These are phyloP conservation scores for Lecanoromycetidae sp. DNA, from an alignment of 2,329 filamentous ascomycete genomes.

Conservation along the genomic window DNA sequence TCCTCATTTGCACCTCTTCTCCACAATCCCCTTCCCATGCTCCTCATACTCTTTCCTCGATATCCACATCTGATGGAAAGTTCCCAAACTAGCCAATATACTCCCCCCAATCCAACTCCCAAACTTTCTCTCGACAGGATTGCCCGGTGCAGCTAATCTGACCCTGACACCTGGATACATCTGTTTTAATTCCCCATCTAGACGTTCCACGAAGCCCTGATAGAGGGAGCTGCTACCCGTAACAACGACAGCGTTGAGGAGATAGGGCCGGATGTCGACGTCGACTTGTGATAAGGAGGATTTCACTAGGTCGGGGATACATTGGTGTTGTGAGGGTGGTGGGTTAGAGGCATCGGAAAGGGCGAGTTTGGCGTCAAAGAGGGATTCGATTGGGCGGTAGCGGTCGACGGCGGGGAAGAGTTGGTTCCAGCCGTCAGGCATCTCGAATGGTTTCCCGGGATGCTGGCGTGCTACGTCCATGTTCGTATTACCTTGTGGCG, in stretches of 20 bases:
- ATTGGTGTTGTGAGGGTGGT: constrained; percentile 57
- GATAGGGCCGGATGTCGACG: constrained; percentile 69
- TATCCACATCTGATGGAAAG: constrained; percentile 99
- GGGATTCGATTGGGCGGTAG: constrained; percentile 71
- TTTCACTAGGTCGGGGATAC: constrained; percentile 71
- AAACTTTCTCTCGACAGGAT: constrained; percentile 80
- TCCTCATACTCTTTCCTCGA: constrained; percentile 96
- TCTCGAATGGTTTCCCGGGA: constrained; percentile 83
- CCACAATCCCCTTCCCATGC: constrained; percentile 77
- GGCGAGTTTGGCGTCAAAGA: constrained; percentile 78
- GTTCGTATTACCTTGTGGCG: constrained; percentile 48
- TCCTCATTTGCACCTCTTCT: constrained; percentile 82
- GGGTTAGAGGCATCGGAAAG: constrained; percentile 42
- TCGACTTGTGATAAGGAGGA: constrained; percentile 68
- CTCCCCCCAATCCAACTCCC: constrained; percentile 94
- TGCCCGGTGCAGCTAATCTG: constrained; percentile 74
- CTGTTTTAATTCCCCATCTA: constrained; percentile 69
- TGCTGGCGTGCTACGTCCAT: constrained; percentile 59
- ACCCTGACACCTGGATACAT: constrained; percentile 79
- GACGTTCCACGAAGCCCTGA: constrained; percentile 80
- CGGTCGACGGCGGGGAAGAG: constrained; percentile 78
- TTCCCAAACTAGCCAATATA: constrained; percentile 87
- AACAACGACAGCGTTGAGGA: constrained; percentile 83
- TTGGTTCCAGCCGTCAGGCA: constrained; percentile 93
- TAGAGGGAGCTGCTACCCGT: constrained; percentile 79